Conservation (phyloP, 441 rosid genomes). For the Jatropha multifida region DNA sequence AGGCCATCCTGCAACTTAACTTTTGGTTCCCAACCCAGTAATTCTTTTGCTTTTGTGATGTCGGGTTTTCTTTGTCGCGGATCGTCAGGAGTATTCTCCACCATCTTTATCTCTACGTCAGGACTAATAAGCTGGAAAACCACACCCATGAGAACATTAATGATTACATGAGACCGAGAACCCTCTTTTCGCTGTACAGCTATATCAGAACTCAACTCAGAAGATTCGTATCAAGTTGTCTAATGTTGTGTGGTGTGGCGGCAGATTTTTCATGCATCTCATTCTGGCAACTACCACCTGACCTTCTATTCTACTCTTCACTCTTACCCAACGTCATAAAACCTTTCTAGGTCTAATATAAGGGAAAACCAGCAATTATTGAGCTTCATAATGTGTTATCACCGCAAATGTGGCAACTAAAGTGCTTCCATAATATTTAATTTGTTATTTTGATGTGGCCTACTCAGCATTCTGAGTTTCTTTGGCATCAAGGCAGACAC, state of each 20-base stretch:
- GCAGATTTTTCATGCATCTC: background rate
- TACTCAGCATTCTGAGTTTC: background rate
- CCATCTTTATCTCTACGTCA: constrained; percentile 66
- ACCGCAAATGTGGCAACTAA: background rate
- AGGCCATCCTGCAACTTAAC: constrained; percentile 79
- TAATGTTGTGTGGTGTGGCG: background rate
- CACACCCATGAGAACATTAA: background rate
- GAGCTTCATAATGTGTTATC: background rate
- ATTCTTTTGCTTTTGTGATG: constrained; percentile 67
- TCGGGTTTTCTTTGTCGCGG: constrained; percentile 87
- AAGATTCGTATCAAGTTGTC: background rate
- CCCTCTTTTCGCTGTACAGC: background rate
- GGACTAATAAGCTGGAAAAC: constrained; percentile 65
- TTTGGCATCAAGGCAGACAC: too few relatives aligned
- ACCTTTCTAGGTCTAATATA: background rate
- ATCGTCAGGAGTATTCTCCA: constrained; percentile 91
- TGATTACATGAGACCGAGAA: background rate
- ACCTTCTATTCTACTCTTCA: too few relatives aligned
- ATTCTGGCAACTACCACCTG: too few relatives aligned
- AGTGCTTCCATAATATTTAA: background rate
- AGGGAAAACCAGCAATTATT: background rate
- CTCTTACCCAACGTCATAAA: background rate
- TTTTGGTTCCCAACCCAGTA: constrained; percentile 90
- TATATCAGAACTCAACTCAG: background rate
- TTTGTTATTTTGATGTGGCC: background rate